These are phyloP conservation scores for Rhynchosporium agropyri DNA, from an alignment of 2,329 filamentous ascomycete species.

Conservation along the genomic window DNA sequence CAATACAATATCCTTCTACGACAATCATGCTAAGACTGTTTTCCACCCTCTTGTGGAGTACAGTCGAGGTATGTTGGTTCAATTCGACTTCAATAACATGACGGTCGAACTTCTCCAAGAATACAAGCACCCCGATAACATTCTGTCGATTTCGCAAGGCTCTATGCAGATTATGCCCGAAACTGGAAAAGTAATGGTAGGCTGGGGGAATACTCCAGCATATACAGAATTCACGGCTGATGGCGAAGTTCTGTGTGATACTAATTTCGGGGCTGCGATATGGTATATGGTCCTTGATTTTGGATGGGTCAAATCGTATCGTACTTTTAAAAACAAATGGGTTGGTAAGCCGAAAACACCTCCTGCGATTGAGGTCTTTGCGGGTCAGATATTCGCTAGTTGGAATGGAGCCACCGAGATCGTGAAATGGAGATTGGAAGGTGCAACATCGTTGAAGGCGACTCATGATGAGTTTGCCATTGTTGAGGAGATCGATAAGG, in stretches of 20 bases:
- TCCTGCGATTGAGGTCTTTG: slow-evolving; percentile 32
- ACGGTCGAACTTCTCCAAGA: slow-evolving; percentile 48
- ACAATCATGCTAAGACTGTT: slow-evolving; percentile 46
- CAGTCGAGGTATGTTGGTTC: slow-evolving; percentile 44
- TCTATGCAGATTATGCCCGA: slow-evolving; percentile 49
- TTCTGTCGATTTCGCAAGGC: slow-evolving; percentile 49
- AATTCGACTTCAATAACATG: slow-evolving; percentile 45
- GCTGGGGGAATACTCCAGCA: slow-evolving; percentile 53
- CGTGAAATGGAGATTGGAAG: slow-evolving; percentile 29
- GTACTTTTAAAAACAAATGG: slow-evolving; percentile 39
- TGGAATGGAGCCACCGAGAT: slow-evolving; percentile 44
- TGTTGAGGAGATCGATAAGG: slow-evolving; percentile 9
- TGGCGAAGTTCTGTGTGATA: slow-evolving; percentile 47
- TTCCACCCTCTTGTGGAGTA: slow-evolving; percentile 38
- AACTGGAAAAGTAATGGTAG: slow-evolving; percentile 51
- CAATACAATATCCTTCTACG: slow-evolving; percentile 33
- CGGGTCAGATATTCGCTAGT: slow-evolving; percentile 38
- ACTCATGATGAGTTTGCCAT: slow-evolving; percentile 13
- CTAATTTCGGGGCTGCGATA: slow-evolving; percentile 45
- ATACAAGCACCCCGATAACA: slow-evolving; percentile 45
- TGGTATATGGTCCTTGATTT: slow-evolving; percentile 33
- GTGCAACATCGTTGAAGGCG: slow-evolving; percentile 11
- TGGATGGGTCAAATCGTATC: slow-evolving; percentile 35
- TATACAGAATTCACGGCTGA: slow-evolving; percentile 50
- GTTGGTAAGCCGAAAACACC: slow-evolving; percentile 34